phyloP scores from a whole-genome alignment of 768 basidiomycete genomes.

The Kwoniella shandongensis region DNA sequence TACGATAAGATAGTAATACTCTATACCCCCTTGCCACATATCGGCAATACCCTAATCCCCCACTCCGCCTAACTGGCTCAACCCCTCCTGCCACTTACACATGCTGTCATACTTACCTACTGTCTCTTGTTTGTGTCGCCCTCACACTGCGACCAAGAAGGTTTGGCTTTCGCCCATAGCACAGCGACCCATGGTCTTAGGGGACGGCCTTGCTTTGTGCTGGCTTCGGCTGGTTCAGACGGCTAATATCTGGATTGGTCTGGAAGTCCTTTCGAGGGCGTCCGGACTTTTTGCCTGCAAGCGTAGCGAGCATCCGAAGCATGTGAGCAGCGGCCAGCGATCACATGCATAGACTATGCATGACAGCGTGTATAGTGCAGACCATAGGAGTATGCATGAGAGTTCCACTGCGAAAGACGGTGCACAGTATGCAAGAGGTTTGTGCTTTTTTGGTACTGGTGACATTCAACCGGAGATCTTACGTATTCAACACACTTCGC shows the following conservation, averaged over 20 bases:
- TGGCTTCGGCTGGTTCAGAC: conserved; percentile 49
- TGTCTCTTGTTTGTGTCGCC: conserved; percentile 29
- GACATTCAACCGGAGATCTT: too few species aligned
- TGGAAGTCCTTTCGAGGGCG: conserved; percentile 49
- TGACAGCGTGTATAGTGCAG: too few species aligned
- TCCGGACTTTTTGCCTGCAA: conserved; percentile 27
- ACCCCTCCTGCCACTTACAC: neutral
- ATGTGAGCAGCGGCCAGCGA: too few species aligned
- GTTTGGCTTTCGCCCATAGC: conserved; percentile 46
- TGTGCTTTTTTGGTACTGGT: too few species aligned
- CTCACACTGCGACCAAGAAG: conserved; percentile 38
- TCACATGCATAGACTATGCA: too few species aligned
- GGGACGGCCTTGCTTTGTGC: conserved; percentile 46
- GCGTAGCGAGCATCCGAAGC: too few species aligned
- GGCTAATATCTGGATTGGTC: conserved; percentile 49
- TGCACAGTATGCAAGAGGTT: too few species aligned
- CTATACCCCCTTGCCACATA: too few species aligned
- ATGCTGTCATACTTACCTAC: conserved; percentile 46
- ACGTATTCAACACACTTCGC: too few species aligned
- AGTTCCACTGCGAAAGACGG: too few species aligned
- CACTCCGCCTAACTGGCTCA: neutral
- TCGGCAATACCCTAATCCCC: neutral
- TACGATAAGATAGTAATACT: too few species aligned
- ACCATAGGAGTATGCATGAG: too few species aligned
- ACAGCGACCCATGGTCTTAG: conserved; percentile 51